Base-by-base conservation (phyloP, 108 stramenopile species). In the Discostella stelligeroides region DNA sequence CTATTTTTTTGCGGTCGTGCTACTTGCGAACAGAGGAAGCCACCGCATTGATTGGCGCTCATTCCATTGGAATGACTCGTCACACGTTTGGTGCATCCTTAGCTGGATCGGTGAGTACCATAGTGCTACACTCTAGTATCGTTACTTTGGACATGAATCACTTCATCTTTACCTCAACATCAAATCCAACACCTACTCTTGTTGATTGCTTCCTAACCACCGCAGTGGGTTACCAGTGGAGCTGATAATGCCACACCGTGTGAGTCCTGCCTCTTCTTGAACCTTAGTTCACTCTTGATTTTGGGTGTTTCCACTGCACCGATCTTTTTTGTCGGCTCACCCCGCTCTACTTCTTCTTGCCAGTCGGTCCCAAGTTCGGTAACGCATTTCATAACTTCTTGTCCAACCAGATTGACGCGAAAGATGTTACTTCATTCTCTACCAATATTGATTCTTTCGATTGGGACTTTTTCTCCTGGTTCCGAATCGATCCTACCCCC, bases 1-100 rank as follows among this genome's bases (percentile, higher is more conserved):
- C n/a, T n/a, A n/a, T n/a, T n/a, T n/a, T n/a, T n/a, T n/a, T n/a
- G n/a, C n/a, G n/a, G n/a, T n/a, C n/a, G n/a, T n/a, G n/a, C n/a
- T n/a, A n/a, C n/a, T n/a, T n/a, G n/a, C n/a, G n/a, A n/a, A n/a
- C n/a, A 65, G 65, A 34, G 48, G 65, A 66, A 51, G 65, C 65
- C 18, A 66, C 29, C n/a, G 65, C 28, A 14, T 47, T 66, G 3
- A 66, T 66, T 40, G 65, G 65, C 34, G 65, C 65, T 5, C 65
- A 66, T 66, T 30, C 65, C 2, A 66, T 66, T 18, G 65, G 65
- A 20, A 14, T 51, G 34, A 49, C 48, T 38, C 65, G 65, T 39
- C 25, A 51, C 38, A 51, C 65, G 12, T 66, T 66, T 66, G 65
- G 65, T 13, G 15, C 15, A 34, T 10, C n/a, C 18, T 5, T 40